Evolutionary conservation across 2,329 filamentous ascomycete species (phyloP).

Genomic region (Claviceps pazoutovae): DNA sequence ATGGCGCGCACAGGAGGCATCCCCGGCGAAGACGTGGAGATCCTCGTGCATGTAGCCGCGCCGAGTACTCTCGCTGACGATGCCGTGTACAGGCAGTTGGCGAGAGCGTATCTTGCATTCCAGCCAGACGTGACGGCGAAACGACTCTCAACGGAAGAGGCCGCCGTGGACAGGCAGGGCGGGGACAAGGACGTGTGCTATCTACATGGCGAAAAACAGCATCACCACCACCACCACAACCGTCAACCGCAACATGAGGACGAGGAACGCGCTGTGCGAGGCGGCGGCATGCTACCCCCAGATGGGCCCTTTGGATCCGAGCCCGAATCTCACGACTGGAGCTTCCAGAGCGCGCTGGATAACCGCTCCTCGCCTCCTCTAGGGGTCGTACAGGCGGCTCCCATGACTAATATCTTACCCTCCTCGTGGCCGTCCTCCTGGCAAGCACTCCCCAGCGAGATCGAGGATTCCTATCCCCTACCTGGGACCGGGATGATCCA

Average conservation of each 20-base stretch:
- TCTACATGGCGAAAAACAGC: not conserved
- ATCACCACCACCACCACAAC: no score
- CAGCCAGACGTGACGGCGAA: constrained; percentile 6
- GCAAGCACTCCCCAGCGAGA: constrained; percentile 32
- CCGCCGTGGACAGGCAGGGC: not conserved
- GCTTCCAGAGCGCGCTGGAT: constrained; percentile 31
- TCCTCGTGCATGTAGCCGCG: constrained; percentile 41
- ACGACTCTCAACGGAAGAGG: not conserved
- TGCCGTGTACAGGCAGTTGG: constrained; percentile 32
- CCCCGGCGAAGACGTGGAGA: constrained; percentile 27
- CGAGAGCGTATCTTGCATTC: constrained; percentile 37
- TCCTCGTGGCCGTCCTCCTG: constrained; percentile 21
- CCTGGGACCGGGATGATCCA: constrained; percentile 16
- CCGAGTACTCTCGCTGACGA: constrained; percentile 35
- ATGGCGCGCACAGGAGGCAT: constrained; percentile 12
- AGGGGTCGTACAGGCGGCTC: not conserved
- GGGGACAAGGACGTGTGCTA: not conserved
- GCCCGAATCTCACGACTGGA: constrained; percentile 25
- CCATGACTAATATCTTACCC: not conserved
- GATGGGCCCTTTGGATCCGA: constrained; percentile 13
- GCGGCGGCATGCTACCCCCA: not conserved
- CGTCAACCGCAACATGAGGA: not conserved
- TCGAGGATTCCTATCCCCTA: constrained; percentile 40
- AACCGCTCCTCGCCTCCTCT: constrained; percentile 25
- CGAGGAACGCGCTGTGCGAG: not conserved